Conservation (phyloP, 2,329 filamentous ascomycete species). For the Bertia moriformis region DNA sequence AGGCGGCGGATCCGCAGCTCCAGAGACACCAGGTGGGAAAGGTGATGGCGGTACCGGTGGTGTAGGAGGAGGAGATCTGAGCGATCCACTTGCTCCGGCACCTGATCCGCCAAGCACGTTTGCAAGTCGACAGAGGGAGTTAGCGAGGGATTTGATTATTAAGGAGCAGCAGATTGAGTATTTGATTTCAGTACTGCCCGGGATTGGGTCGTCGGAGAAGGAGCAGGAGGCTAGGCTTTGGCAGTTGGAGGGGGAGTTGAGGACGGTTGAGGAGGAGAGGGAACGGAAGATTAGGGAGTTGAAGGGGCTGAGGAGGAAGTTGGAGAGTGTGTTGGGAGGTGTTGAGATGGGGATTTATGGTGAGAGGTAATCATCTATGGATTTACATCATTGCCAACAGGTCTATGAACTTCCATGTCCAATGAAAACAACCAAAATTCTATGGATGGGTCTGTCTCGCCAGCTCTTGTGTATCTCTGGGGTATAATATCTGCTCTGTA, state of each 20-base stretch:
- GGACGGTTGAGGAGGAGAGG: neutral
- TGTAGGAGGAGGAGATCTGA: neutral
- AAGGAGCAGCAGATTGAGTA: slow-evolving; percentile 34
- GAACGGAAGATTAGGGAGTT: neutral
- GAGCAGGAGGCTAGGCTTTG: slow-evolving; percentile 25
- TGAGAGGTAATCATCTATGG: neutral
- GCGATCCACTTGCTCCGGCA: neutral
- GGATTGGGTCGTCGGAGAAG: slow-evolving; percentile 23
- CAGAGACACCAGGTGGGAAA: neutral
- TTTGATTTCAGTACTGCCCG: slow-evolving; percentile 25
- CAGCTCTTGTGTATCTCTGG: no score
- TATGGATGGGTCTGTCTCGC: no score
- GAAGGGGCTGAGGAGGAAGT: neutral
- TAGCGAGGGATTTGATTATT: slow-evolving; percentile 29
- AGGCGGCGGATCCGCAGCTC: neutral
- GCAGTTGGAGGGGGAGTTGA: slow-evolving; percentile 6
- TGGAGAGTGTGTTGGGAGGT: neutral
- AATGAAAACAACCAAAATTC: no score
- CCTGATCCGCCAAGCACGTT: slow-evolving; percentile 23
- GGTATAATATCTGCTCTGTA: no score
- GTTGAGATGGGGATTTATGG: neutral
- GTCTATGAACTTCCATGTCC: no score
- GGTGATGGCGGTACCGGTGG: neutral
- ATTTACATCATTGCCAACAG: no score
- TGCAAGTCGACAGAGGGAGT: slow-evolving; percentile 23